Base-by-base conservation (phyloP, 495 filamentous ascomycete species). In the Neurospora sublineolata region DNA sequence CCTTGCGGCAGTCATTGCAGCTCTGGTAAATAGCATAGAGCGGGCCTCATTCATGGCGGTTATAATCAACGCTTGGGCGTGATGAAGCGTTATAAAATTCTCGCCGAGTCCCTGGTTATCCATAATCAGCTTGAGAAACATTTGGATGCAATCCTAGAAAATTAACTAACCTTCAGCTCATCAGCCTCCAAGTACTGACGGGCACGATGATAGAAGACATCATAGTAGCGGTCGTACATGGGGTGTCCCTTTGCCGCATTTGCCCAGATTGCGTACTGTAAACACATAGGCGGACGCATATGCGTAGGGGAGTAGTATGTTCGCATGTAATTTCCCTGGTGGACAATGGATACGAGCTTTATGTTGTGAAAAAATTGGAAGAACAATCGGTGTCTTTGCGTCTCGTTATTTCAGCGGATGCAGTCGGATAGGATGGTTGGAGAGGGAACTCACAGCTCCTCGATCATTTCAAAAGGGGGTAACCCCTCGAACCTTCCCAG, bases 251-350 rank as follows among this genome's bases (percentile, higher is more conserved):
- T 75, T 8, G 84, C 75, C 36, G 80, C 82, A 18, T 81, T 73
- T 2, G 83, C 78, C 82, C 84, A 86, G 6, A 86, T 79, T 20
- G 80, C 83, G 68, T 86, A 85, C 72, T 85, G 84, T 20, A 86
- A 80, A 69, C 76, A 79, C 83, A 85, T 78, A 4, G 84, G 84
- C 5, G 84, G 84, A 23, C 81, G 81, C 78, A 83, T 80, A 58
- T 83, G 80, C 1, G 82, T 79, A 2, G 80, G 76, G 1, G 79
- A 81, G 75, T 84, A 80, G 70, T 82, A 84, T 7, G 80, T 70
- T 27, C 79, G 78, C 23, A 80, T 58, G 72, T 85, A 86, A 23
- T 77, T 79, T 16, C 71, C 72, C 23, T 76, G 75, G 71, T 85
- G 82, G 3, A 86, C 75, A 44, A 85, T 76, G 37, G 83, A 82